Base-by-base conservation (phyloP, 768 basidiomycete genomes). In the Amanita exitialis region DNA sequence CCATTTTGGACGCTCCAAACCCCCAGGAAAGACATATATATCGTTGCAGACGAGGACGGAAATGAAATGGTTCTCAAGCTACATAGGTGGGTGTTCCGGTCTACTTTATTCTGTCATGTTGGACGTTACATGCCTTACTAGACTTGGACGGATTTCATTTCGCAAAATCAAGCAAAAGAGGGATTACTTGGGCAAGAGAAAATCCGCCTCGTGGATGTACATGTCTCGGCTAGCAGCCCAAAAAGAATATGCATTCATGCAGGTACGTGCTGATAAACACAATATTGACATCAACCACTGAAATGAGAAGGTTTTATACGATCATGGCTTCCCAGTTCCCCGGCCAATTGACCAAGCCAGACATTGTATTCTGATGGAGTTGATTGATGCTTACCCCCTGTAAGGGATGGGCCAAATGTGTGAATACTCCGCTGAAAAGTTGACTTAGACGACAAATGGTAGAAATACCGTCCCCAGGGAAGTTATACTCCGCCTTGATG, bases 201-300 rank as follows among this genome's bases (percentile, higher is more conserved):
- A 92, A 66, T 90, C 86, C 15, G 95, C 96, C 0, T 90, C 90
- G 15, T 99, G 96, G 96, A 96, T 98, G 93, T 98, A 97, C 68
- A 90, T 99, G 90, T 94, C 91, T 18, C 79, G 96, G 18, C 69
- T 99, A 42, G 86, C 94, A 15, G 96, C 96, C 7, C 86, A 95
- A 69, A 98, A 97, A 63, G 96, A 99, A 64, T 99, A 84, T 79
- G 91, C 90, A 1, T 99, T 98, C 66, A 95, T 99, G 90, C 97
- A 96, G 76, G 95, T 91, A 44, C 23, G 57, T 36, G 3, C 46
- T 43, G 10, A 44, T 16, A 15, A 34, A 39, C 34, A 8, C 8
- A 3, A 23, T 21, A 12, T n/a, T 36, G 38, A 36, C n/a, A 48
- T 39, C 28, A 15, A 32, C 18, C 20, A 15, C 13, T 47, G 9